phyloP scores from a whole-genome alignment of 768 basidiomycete genomes.

The Tubosaeta sp. region DNA sequence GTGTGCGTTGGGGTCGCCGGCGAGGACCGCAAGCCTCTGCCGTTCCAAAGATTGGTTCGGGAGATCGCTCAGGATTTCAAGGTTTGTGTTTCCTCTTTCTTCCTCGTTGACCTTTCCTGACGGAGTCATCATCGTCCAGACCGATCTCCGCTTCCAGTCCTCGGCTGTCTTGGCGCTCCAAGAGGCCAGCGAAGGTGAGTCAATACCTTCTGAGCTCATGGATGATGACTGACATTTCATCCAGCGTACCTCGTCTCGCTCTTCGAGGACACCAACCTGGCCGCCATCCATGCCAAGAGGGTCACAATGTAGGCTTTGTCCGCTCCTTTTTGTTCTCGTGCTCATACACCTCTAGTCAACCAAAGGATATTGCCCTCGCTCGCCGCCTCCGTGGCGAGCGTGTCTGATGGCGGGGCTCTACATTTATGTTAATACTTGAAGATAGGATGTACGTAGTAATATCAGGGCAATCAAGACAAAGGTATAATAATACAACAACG shows the following conservation, averaged over 20 bases:
- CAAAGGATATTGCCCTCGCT: constrained; percentile 52
- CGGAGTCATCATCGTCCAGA: constrained; percentile 36
- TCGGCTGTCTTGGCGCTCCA: constrained; percentile 90
- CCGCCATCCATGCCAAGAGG: constrained; percentile 1
- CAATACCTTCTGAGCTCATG: too few relatives aligned
- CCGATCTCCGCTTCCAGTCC: constrained; percentile 91
- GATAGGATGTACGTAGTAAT: background rate
- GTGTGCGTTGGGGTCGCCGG: background rate
- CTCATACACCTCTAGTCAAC: constrained; percentile 1
- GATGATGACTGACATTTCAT: background rate
- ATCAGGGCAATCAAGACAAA: background rate
- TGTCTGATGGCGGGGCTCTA: background rate
- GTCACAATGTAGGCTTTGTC: constrained; percentile 11
- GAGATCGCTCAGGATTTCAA: constrained; percentile 97
- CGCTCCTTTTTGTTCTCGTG: background rate
- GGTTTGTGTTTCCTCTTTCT: constrained; percentile 27
- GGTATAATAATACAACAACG: background rate
- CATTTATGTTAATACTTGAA: too few relatives aligned
- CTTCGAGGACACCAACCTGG: constrained; percentile 6
- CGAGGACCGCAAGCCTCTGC: constrained; percentile 60
- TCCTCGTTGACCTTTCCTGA: background rate
- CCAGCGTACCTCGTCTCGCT: constrained; percentile 36
- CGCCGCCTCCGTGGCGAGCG: constrained; percentile 76
- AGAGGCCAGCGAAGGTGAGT: constrained; percentile 67
- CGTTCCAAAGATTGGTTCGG: constrained; percentile 91